Conservation (phyloP, 106 monocot species). For the Triglochin maritima region DNA sequence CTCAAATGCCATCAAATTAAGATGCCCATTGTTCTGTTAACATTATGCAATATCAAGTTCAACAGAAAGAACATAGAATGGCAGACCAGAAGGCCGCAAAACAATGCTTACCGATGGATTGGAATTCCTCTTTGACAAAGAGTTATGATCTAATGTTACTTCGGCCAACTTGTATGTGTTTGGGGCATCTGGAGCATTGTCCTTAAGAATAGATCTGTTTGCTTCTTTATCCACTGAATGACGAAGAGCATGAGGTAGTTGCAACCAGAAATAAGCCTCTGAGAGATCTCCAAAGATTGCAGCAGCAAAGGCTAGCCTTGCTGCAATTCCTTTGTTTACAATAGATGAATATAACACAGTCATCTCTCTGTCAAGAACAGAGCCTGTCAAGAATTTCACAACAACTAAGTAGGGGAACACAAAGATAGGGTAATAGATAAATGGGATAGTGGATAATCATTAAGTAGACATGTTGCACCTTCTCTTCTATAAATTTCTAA, state of each 20-base stretch:
- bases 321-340: conserved; percentile 59
- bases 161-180: conserved; percentile 29
- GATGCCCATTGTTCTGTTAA: conserved; percentile 56
- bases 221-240: conserved; percentile 56
- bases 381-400: conserved; percentile 31
- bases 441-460: neutral
- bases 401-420: neutral
- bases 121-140: conserved; percentile 18
- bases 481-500: conserved; percentile 82
- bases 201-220: conserved; percentile 20
- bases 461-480: conserved; percentile 24
- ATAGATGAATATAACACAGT: conserved; percentile 56
- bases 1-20: conserved; percentile 71
- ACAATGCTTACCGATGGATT: conserved; percentile 15
- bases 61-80: neutral
- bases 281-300: conserved; percentile 85
- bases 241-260: conserved; percentile 77
- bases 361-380: conserved; percentile 82
- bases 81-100: neutral
- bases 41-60: neutral
- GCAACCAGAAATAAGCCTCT: conserved; percentile 92
- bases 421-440: too few relatives aligned
- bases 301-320: conserved; percentile 91
- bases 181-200: conserved; percentile 28
- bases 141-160: conserved; percentile 39